Percentiles rank a stretch among this genome's conserved stretches.
These are phyloP conservation scores for Fraxinus americana DNA, from an alignment of 257 asterid species.

Conservation along the genomic window DNA sequence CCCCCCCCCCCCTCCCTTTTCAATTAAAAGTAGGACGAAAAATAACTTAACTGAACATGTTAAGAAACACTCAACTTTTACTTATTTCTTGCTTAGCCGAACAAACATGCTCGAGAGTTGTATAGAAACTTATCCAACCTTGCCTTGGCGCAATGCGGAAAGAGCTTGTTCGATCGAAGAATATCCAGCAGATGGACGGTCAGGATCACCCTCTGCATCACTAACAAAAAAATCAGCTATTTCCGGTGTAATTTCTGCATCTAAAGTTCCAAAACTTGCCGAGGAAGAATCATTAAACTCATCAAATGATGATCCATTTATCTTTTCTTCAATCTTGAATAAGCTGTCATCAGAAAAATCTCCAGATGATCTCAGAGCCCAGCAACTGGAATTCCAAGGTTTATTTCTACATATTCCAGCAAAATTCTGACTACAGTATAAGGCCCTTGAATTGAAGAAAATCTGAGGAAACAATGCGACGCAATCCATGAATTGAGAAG, in stretches of 20 bases:
- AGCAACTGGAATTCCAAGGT: conserved; percentile 35
- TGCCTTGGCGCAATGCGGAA: conserved; percentile 51
- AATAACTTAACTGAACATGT: too few relatives aligned
- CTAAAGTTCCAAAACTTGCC: conserved; percentile 37
- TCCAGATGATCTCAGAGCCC: conserved; percentile 46
- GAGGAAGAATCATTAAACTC: conserved; percentile 35
- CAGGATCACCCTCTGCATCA: conserved; percentile 93
- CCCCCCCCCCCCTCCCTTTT: too few relatives aligned
- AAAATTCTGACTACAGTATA: conserved; percentile 9
- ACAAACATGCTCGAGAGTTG: too few relatives aligned
- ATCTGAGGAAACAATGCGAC: conserved; percentile 38
- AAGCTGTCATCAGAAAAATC: conserved; percentile 29
- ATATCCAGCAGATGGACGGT: conserved; percentile 73
- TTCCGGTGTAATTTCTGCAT: conserved; percentile 73
- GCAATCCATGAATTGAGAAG: conserved; percentile 42
- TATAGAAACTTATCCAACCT: conserved; percentile 36
- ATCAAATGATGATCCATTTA: conserved; percentile 42
- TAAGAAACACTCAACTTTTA: too few relatives aligned
- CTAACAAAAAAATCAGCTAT: conserved; percentile 79
- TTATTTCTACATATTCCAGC: conserved; percentile 29
- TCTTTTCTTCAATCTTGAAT: conserved; percentile 21
- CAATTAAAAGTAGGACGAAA: too few relatives aligned
- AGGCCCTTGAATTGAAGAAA: conserved; percentile 28
- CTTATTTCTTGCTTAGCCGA: too few relatives aligned
- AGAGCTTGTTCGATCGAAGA: conserved; percentile 73